These are phyloP conservation scores for Mycena citricolor DNA, from an alignment of 1,284 basidiomycete genomes.

Conservation along the genomic window DNA sequence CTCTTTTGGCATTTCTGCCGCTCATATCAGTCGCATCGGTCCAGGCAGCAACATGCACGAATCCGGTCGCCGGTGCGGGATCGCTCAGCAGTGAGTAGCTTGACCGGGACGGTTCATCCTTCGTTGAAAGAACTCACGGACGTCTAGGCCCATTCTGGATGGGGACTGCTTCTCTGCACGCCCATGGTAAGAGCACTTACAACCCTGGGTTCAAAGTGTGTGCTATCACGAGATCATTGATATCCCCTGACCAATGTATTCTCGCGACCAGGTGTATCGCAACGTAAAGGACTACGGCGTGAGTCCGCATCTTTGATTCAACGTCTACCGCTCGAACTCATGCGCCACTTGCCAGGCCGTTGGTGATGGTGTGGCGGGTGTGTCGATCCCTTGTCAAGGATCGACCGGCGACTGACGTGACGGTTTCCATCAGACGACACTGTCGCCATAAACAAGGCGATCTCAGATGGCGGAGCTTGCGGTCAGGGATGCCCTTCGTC, in stretches of 20 bases:
- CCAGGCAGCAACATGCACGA: too few species aligned
- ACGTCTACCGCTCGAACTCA: neutral
- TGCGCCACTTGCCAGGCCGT: conserved; percentile 5
- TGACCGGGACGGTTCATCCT: too few species aligned
- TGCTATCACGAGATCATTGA: neutral
- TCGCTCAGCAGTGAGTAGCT: too few species aligned
- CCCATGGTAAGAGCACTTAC: conserved; percentile 6
- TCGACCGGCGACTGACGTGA: neutral
- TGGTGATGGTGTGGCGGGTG: conserved; percentile 13
- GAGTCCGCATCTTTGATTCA: neutral
- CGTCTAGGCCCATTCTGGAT: conserved; percentile 14
- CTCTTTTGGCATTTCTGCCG: too few species aligned
- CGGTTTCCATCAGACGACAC: conserved; percentile 47
- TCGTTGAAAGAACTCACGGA: too few species aligned
- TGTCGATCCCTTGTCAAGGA: neutral
- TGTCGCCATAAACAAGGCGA: conserved; percentile 53
- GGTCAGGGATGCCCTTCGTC: conserved; percentile 29
- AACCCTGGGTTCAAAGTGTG: conserved; percentile 9
- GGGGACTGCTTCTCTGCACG: neutral
- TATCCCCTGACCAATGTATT: neutral
- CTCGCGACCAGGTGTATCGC: conserved; percentile 2
- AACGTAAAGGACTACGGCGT: conserved; percentile 12
- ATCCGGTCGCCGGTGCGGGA: too few species aligned
- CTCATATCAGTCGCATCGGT: too few species aligned
- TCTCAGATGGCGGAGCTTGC: conserved; percentile 46